Evolutionary conservation across 2,329 filamentous ascomycete genomes (phyloP), one percentile per base, ranked within the genome.

Genomic region (Monosporascus sp.): DNA sequence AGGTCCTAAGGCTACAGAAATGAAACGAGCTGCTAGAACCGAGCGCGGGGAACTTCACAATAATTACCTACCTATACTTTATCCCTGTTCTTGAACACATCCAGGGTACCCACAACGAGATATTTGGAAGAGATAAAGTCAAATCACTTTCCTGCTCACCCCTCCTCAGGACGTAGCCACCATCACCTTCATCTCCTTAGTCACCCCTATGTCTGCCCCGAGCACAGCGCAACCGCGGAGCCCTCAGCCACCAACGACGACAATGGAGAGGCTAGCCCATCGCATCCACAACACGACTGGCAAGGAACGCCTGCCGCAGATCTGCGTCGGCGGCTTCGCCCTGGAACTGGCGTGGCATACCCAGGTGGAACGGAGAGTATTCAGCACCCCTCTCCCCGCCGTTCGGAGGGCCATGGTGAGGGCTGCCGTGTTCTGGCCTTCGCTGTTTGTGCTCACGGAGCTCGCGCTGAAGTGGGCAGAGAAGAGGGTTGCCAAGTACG

Each of bases 381-480:
- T 63, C 14, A 62, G 61, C 7, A 62, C 57, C 31, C 53, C 58
- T 17, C 20, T 53, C 31, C 48, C 53, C 1, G 41, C 39, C 25
- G 47, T 59, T 25, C 55, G 48, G 39, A 55, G 50, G 27, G 54
- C 60, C 42, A 46, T 63, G 46, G 1, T 57, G 24, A 54, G 49
- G 46, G 57, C 57, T 6, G 47, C 36, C 9, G 6, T 54, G 7
- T 53, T 51, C 31, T 64, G 61, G 60, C 55, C 62, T 2, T 15
- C 25, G 9, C 1, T 63, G 22, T 64, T 56, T 44, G 8, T 57
- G n/a, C 52, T 27, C 11, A 63, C 56, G 27, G 47, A 31, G 6
- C 47, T 53, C 20, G 27, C 49, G 18, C 36, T 65, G 37, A 54
- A 51, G 37, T 65, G 63, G 62, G 62, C 62, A n/a, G 57, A 60